Base-by-base conservation (phyloP, 768 basidiomycete genomes). In the Boletus insuetus region DNA sequence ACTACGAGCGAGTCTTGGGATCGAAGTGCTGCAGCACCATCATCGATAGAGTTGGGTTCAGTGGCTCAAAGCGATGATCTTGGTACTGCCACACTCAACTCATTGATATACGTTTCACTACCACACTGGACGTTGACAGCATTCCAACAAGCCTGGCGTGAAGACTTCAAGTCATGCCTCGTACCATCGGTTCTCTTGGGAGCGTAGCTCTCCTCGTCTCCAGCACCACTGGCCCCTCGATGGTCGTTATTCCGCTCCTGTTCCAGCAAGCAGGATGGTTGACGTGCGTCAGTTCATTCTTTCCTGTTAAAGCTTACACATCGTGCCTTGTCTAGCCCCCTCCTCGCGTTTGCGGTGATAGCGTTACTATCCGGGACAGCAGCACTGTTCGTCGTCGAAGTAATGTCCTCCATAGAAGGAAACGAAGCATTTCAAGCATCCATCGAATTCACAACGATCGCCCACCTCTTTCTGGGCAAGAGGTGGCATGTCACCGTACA, bases 231-330 rank as follows among this genome's bases (percentile, higher is more conserved):
- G 64, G 64, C 0, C 64, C 65, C 3, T 66, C 64, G 0, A 32
- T 66, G 19, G 65, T 61, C 20, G 56, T 66, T 4, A 58, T 66
- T 14, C 64, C 64, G 0, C 44, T 64, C 0, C 53, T 66, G 3
- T 66, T 64, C 43, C 64, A 66, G 20, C 65, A 67, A 26, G 64
- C 64, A 39, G 64, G 65, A 53, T 66, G 64, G 64, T 40, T 66
- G 40, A 66, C 62, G 64, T 66, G 35, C 54, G 64, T 58, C 10
- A 2, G 6, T 41, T 48, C 37, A 8, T 16, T 9, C 14, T 24
- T 26, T 40, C n/a, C 3, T 43, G 24, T 26, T 29, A 1, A 1
- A 26, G 10, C 47, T 51, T 2, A 39, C 24, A 24, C 45, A 31
- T 26, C 5, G 16, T 29, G 17, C 29, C 8, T 29, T 6, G n/a